Conservation (phyloP, 2,329 filamentous ascomycete genomes). For the Neonectria neomacrospora region DNA sequence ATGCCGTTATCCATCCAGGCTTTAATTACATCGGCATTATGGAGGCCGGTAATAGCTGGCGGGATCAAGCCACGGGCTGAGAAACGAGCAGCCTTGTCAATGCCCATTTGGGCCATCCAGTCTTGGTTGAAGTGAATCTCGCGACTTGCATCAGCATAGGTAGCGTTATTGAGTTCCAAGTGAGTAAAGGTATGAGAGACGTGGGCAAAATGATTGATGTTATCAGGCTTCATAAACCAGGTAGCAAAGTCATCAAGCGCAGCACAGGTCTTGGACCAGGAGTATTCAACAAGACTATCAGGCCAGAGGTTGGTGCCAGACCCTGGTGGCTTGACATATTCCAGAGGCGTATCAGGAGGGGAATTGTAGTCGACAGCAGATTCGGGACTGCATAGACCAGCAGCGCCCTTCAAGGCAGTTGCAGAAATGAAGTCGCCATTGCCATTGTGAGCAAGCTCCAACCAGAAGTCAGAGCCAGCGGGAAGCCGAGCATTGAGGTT, state of each 20-base stretch:
- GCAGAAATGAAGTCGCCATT: constrained; percentile 34
- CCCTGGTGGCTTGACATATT: constrained; percentile 26
- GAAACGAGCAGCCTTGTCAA: constrained; percentile 29
- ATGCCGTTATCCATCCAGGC: constrained; percentile 34
- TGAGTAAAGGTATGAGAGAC: constrained; percentile 36
- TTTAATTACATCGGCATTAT: constrained; percentile 33
- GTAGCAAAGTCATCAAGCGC: constrained; percentile 29
- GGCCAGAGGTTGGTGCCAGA: constrained; percentile 26
- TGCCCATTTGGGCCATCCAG: constrained; percentile 35
- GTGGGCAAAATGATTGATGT: constrained; percentile 34
- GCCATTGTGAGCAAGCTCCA: constrained; percentile 33
- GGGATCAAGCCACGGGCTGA: constrained; percentile 29
- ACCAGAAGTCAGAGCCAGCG: constrained; percentile 25
- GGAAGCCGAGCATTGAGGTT: constrained; percentile 30
- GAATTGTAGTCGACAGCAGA: constrained; percentile 27
- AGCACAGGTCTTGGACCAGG: constrained; percentile 31
- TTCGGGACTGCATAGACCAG: constrained; percentile 15
- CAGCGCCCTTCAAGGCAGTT: not conserved
- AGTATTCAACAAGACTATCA: constrained; percentile 15
- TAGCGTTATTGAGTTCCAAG: constrained; percentile 34
- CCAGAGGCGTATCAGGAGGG: constrained; percentile 25
- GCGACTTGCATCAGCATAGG: constrained; percentile 30
- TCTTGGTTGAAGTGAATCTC: constrained; percentile 36
- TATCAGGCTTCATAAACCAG: constrained; percentile 29
- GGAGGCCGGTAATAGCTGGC: constrained; percentile 35